Evolutionary conservation across 2,329 filamentous ascomycete genomes (phyloP).

Genomic region (Botrytis paeoniae): DNA sequence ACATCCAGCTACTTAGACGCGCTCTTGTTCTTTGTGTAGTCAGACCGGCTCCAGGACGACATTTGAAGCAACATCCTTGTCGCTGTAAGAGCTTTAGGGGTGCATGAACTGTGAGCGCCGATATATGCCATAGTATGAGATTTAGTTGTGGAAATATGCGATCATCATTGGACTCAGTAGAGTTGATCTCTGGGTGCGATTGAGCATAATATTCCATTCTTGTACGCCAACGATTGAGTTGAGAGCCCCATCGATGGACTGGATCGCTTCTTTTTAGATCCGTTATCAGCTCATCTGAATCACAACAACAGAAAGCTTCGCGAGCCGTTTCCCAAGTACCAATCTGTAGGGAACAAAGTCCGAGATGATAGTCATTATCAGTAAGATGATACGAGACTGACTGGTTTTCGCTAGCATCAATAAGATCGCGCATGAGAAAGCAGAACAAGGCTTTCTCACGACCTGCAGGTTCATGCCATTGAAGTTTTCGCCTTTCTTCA

Average conservation of each 20-base stretch:
- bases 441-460: slow-evolving; percentile 17
- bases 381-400: neutral
- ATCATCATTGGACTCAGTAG: neutral
- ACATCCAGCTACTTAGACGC: slow-evolving; percentile 9
- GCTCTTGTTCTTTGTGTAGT: slow-evolving; percentile 2
- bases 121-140: slow-evolving; percentile 9
- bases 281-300: slow-evolving; percentile 13
- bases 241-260: neutral
- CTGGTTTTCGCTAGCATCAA: neutral
- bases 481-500: slow-evolving; percentile 11
- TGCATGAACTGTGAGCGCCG: slow-evolving; percentile 4
- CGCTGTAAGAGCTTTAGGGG: slow-evolving; percentile 10
- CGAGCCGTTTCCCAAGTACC: slow-evolving; percentile 16
- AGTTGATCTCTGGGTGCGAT: neutral
- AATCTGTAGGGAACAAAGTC: slow-evolving; percentile 10
- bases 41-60: slow-evolving; percentile 1
- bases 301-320: slow-evolving; percentile 10
- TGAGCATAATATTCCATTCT: neutral
- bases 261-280: neutral
- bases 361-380: slow-evolving; percentile 11
- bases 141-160: neutral
- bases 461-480: slow-evolving; percentile 11
- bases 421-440: slow-evolving; percentile 9
- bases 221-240: slow-evolving; percentile 6
- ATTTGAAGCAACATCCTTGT: slow-evolving; percentile 17